Conservation (phyloP, 208 protist genomes). For the Crithidia fasciculata region DNA sequence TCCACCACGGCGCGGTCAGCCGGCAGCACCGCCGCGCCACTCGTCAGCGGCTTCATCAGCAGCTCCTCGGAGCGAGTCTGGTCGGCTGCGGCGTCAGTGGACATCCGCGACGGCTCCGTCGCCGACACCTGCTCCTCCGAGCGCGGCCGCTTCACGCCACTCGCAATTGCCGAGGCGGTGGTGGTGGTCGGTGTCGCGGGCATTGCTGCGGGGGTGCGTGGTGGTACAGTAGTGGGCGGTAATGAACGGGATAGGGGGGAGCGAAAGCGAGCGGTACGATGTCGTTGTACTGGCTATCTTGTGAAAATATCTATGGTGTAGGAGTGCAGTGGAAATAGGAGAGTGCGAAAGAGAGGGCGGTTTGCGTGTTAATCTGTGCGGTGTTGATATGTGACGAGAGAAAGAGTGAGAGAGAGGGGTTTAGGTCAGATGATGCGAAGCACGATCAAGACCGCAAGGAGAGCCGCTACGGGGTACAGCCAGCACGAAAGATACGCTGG, state of each 20-base stretch:
- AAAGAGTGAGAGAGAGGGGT: too few species aligned
- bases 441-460: too few species aligned
- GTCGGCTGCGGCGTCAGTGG: not conserved
- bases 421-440: too few species aligned
- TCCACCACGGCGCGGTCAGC: slow-evolving; percentile 6
- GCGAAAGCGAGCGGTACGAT: not conserved
- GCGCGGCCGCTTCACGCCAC: not conserved
- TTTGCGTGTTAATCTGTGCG: too few species aligned
- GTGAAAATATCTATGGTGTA: too few species aligned
- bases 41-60: slow-evolving; percentile 10
- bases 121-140: not conserved
- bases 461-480: too few species aligned
- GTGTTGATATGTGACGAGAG: too few species aligned
- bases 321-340: not conserved
- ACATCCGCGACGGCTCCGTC: not conserved
- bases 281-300: too few species aligned
- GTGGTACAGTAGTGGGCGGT: not conserved
- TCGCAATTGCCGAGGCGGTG: not conserved
- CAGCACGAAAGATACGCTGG: too few species aligned
- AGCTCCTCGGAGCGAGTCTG: slow-evolving; percentile 8
- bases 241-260: not conserved
- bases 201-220: not conserved
- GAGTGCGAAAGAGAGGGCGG: not conserved
- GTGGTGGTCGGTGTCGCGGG: not conserved
- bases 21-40: slow-evolving; percentile 13